Conservation (phyloP, 2,329 filamentous ascomycete genomes). For the Aspergillus pseudoglaucus region DNA sequence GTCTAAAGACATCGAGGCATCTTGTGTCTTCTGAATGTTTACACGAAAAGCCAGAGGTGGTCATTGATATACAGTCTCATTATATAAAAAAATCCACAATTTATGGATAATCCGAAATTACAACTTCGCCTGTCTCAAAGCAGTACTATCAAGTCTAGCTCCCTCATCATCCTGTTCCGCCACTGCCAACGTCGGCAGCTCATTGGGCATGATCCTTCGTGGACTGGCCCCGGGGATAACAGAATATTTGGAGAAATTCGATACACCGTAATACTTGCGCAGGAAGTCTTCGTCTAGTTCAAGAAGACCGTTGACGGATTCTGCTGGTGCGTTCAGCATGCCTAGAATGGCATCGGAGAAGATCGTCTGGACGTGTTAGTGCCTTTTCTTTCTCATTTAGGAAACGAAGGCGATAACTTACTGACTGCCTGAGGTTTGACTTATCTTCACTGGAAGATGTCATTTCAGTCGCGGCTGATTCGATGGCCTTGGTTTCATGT, state of each 20-base stretch:
- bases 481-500: constrained; percentile 49
- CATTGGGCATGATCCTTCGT: constrained; percentile 68
- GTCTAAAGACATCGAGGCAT: too few relatives aligned
- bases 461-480: constrained; percentile 65
- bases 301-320: constrained; percentile 62
- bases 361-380: constrained; percentile 45
- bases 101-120: constrained; percentile 2
- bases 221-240: constrained; percentile 59
- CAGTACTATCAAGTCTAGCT: constrained; percentile 59
- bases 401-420: constrained; percentile 16
- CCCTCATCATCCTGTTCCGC: constrained; percentile 77
- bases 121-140: constrained; percentile 21
- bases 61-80: too few relatives aligned
- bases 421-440: constrained; percentile 57
- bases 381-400: neutral
- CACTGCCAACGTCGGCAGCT: constrained; percentile 64
- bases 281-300: constrained; percentile 78
- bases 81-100: too few relatives aligned
- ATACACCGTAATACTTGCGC: constrained; percentile 54
- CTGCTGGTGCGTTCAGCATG: constrained; percentile 57
- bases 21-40: too few relatives aligned
- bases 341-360: constrained; percentile 74
- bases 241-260: constrained; percentile 67
- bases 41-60: too few relatives aligned
- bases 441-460: constrained; percentile 44